Conservation (phyloP, 2,329 filamentous ascomycete genomes). For the Penicillium sp. region DNA sequence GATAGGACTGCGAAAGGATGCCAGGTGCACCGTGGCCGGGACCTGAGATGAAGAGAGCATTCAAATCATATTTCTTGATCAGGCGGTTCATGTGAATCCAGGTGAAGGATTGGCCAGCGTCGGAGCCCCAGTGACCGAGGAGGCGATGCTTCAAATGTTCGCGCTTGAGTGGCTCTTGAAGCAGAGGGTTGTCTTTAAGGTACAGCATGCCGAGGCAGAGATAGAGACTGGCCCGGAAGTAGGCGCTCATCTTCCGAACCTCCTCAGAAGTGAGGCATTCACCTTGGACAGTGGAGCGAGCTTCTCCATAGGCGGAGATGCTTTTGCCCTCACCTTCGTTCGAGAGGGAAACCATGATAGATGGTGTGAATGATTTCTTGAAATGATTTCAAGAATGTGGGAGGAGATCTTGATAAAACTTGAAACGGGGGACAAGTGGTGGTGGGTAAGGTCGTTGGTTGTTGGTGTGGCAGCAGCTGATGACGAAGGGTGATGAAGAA, state of each 20-base stretch:
- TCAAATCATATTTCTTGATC: slow-evolving; percentile 76
- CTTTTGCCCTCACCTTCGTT: slow-evolving; percentile 51
- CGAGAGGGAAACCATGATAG: slow-evolving; percentile 22
- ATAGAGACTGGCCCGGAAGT: slow-evolving; percentile 74
- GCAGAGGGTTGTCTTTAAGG: slow-evolving; percentile 70
- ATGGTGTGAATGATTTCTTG: background rate
- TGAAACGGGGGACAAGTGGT: background rate
- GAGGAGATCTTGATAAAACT: background rate
- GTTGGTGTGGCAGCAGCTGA: background rate
- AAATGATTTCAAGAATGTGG: background rate
- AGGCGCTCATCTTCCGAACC: slow-evolving; percentile 68
- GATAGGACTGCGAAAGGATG: slow-evolving; percentile 72
- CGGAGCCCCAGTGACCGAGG: slow-evolving; percentile 77
- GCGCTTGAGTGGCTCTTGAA: slow-evolving; percentile 66
- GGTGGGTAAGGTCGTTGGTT: background rate
- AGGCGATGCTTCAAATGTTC: slow-evolving; percentile 74
- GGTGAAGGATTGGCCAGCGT: slow-evolving; percentile 78
- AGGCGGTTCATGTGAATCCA: slow-evolving; percentile 81
- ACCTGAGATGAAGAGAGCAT: slow-evolving; percentile 72
- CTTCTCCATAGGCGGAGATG: slow-evolving; percentile 65
- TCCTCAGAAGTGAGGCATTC: slow-evolving; percentile 66
- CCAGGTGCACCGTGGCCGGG: slow-evolving; percentile 78
- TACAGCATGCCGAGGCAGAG: slow-evolving; percentile 80
- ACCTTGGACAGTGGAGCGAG: slow-evolving; percentile 65
- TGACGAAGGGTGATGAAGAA: background rate